These are phyloP conservation scores for Nepenthes gracilis DNA, from an alignment of 148 eudicot genomes.

Conservation along the genomic window DNA sequence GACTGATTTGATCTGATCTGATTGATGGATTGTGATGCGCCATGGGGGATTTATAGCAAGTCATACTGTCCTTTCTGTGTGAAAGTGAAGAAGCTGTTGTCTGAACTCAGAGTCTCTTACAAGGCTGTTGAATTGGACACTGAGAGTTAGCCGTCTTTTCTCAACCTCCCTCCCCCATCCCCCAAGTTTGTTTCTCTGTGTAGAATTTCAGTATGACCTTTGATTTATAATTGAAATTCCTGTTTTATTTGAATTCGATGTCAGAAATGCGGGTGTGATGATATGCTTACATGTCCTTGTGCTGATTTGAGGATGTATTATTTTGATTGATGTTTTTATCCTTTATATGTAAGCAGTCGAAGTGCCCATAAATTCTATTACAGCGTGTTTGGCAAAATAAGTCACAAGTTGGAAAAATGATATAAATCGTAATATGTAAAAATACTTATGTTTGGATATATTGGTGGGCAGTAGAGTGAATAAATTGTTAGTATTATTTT, in stretches of 20 bases:
- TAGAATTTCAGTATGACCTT: not conserved
- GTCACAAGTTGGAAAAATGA: no score
- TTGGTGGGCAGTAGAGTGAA: no score
- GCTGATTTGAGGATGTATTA: no score
- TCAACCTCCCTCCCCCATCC: not conserved
- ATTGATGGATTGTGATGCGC: not conserved
- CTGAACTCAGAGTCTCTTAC: slow-evolving; percentile 27
- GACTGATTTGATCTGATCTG: not conserved
- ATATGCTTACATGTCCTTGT: no score
- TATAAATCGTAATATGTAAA: no score
- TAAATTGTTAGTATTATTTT: no score
- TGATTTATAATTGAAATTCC: not conserved
- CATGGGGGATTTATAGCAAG: slow-evolving; percentile 32
- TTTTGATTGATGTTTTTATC: no score
- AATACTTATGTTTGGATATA: no score
- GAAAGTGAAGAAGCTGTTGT: slow-evolving; percentile 28
- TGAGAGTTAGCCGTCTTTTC: slow-evolving; percentile 18
- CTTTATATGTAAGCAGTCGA: no score
- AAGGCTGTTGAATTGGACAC: slow-evolving; percentile 43
- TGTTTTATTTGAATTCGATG: not conserved
- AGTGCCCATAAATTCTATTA: no score
- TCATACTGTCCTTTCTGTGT: slow-evolving; percentile 40
- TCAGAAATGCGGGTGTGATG: not conserved
- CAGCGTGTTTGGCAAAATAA: no score
- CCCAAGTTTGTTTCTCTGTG: not conserved